These are phyloP conservation scores for Starmerella kuoi DNA, from an alignment of 805 yeast species.

Conservation along the genomic window DNA sequence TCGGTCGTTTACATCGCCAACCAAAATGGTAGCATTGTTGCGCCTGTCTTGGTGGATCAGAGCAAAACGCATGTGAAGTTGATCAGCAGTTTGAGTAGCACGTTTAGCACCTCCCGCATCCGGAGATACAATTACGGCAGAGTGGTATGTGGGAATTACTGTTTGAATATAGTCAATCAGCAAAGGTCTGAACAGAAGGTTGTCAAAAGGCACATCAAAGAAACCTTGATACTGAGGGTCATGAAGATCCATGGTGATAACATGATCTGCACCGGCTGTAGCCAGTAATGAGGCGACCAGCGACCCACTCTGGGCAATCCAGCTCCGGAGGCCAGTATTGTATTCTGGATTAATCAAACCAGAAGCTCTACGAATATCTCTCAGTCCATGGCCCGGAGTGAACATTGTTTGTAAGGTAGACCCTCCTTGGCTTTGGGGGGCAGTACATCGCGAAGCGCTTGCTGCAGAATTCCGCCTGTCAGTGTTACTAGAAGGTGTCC, in stretches of 20 bases:
- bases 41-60: slow-evolving; percentile 75
- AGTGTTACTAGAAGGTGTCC: not conserved
- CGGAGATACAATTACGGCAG: slow-evolving; percentile 88
- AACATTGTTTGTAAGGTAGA: not conserved
- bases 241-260: slow-evolving; percentile 94
- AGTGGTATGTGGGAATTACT: slow-evolving; percentile 62
- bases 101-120: slow-evolving; percentile 99
- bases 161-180: slow-evolving; percentile 73
- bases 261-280: slow-evolving; percentile 91
- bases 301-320: slow-evolving; percentile 95
- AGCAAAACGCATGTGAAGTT: slow-evolving; percentile 78
- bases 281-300: slow-evolving; percentile 76
- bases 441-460: not conserved
- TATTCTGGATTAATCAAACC: slow-evolving; percentile 31
- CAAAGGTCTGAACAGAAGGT: slow-evolving; percentile 77
- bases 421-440: no score
- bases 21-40: slow-evolving; percentile 72
- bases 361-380: not conserved
- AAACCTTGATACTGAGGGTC: slow-evolving; percentile 98
- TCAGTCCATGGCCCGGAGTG: not conserved
- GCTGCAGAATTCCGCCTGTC: not conserved
- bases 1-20: slow-evolving; percentile 81
- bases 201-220: slow-evolving; percentile 92
- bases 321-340: slow-evolving; percentile 61
- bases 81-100: slow-evolving; percentile 89